Evolutionary conservation across 805 yeast species (phyloP).

Genomic region (Nakazawaea anatomiae): DNA sequence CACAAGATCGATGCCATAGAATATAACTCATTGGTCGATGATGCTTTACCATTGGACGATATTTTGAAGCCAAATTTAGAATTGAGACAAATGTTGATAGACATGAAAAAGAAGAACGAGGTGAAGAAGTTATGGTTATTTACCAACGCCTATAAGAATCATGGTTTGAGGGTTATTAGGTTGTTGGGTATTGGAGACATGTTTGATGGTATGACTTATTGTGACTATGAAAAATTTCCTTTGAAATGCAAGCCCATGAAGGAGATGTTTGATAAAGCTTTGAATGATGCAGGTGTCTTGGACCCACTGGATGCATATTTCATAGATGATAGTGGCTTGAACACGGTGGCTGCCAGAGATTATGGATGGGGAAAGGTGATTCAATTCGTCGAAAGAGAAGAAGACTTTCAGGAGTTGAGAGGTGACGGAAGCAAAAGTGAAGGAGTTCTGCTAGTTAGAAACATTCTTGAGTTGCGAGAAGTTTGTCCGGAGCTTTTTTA

Average conservation of each 20-base stretch:
- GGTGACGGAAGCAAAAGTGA: slow-evolving; percentile 28
- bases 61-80: slow-evolving; percentile 60
- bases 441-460: slow-evolving; percentile 48
- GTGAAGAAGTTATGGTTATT: slow-evolving; percentile 82
- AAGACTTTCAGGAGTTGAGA: slow-evolving; percentile 36
- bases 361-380: slow-evolving; percentile 69
- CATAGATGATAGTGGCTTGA: slow-evolving; percentile 82
- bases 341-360: slow-evolving; percentile 65
- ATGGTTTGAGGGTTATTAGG: slow-evolving; percentile 74
- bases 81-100: slow-evolving; percentile 46
- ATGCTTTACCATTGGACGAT: slow-evolving; percentile 78
- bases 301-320: slow-evolving; percentile 53
- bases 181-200: slow-evolving; percentile 86
- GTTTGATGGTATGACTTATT: slow-evolving; percentile 90
- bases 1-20: slow-evolving; percentile 81
- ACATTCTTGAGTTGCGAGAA: slow-evolving; percentile 48
- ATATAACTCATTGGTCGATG: slow-evolving; percentile 86
- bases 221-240: slow-evolving; percentile 72
- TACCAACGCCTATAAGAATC: slow-evolving; percentile 91
- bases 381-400: slow-evolving; percentile 70
- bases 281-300: slow-evolving; percentile 54
- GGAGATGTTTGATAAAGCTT: slow-evolving; percentile 57
- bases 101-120: slow-evolving; percentile 39
- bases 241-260: slow-evolving; percentile 88
- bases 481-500: slow-evolving; percentile 47